phyloP scores from a whole-genome alignment of 2,329 filamentous ascomycete species.

The Madurella mycetomatis region DNA sequence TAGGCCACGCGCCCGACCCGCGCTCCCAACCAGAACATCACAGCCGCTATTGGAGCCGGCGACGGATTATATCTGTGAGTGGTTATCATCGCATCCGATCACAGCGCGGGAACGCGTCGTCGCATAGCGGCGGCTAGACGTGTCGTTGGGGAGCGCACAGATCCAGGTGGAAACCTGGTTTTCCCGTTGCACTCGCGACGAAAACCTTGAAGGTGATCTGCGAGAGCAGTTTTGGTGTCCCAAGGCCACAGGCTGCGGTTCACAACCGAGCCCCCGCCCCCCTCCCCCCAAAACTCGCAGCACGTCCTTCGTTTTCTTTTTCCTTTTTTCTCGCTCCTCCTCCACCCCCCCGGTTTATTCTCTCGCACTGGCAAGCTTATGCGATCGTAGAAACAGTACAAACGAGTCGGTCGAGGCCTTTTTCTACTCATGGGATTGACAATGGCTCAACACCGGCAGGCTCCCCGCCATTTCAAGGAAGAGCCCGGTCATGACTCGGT shows the following conservation, averaged over 20 bases:
- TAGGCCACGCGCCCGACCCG: too few relatives aligned
- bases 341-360: too few relatives aligned
- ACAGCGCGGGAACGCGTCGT: conserved; percentile 3
- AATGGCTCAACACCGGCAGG: conserved; percentile 44
- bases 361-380: not conserved
- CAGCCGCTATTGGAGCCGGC: not conserved
- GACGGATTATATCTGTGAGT: not conserved
- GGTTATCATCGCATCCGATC: not conserved
- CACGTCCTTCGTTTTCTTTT: not conserved
- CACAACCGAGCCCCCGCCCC: not conserved
- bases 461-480: conserved; percentile 40
- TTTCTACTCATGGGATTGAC: conserved; percentile 37
- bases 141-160: conserved; percentile 8
- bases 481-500: conserved; percentile 40
- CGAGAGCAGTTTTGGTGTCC: conserved; percentile 1
- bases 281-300: not conserved
- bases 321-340: not conserved
- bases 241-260: not conserved
- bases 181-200: conserved; percentile 3
- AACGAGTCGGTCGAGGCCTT: conserved; percentile 2
- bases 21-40: not conserved
- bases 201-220: conserved; percentile 4
- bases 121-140: not conserved
- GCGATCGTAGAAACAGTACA: not conserved
- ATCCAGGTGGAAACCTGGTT: conserved; percentile 11